Percentiles rank a stretch among this genome's conserved stretches.
Conservation (phyloP, 495 filamentous ascomycete genomes). For the Lineolata rhizophorae region DNA sequence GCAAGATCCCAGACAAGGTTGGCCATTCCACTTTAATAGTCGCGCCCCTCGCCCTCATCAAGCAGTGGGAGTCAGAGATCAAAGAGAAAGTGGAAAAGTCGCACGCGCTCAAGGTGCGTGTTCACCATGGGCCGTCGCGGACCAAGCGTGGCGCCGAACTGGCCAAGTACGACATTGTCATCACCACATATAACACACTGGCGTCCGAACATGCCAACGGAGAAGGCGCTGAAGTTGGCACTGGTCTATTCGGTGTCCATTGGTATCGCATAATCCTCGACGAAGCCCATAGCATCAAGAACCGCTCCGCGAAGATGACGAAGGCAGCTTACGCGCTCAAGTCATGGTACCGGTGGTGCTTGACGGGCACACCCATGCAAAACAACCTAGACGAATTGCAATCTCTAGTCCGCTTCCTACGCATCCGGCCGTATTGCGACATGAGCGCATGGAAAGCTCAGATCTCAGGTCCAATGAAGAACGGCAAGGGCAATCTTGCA, state of each 20-base stretch:
- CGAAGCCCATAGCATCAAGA: conserved; percentile 96
- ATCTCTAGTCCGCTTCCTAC: conserved; percentile 73
- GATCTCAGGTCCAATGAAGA: conserved; percentile 68
- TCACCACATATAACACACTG: conserved; percentile 89
- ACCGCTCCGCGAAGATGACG: conserved; percentile 84
- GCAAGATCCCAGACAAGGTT: conserved; percentile 36
- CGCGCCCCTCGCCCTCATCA: conserved; percentile 85
- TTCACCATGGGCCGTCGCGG: conserved; percentile 76
- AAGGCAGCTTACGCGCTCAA: conserved; percentile 65
- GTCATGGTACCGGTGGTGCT: conserved; percentile 78
- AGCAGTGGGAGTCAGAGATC: conserved; percentile 92
- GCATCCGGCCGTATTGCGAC: conserved; percentile 78
- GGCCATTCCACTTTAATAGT: conserved; percentile 74
- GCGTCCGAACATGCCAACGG: conserved; percentile 66
- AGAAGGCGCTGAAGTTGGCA: conserved; percentile 26
- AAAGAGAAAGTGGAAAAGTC: conserved; percentile 45
- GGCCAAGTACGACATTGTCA: conserved; percentile 78
- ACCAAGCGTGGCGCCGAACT: conserved; percentile 56
- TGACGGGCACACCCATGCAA: conserved; percentile 90
- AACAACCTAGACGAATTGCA: conserved; percentile 97
- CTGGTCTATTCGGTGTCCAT: conserved; percentile 71
- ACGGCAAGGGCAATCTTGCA: conserved; percentile 68
- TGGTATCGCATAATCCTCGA: conserved; percentile 95
- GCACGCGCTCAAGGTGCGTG: conserved; percentile 51
- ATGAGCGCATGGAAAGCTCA: conserved; percentile 67